Evolutionary conservation across 2,329 filamentous ascomycete species (phyloP), one percentile per base, ranked within the genome.

Genomic region (Metarhizium anisopliae): DNA sequence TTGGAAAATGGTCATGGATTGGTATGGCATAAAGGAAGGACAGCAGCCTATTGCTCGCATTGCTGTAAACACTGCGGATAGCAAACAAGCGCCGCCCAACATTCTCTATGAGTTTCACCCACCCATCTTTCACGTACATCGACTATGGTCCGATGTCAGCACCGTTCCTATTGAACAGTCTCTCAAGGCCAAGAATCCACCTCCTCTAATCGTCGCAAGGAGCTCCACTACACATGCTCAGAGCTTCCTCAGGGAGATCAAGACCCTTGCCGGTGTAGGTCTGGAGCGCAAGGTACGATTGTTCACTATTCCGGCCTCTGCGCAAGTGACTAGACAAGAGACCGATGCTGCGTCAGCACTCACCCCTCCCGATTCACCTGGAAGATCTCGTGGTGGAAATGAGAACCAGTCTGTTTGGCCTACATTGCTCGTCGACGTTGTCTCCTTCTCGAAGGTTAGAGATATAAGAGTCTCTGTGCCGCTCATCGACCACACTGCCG

Each of bases 71-170:
- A 91, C 87, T 30, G 80, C 84, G 7, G 75, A 61, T 51, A 61
- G 55, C 55, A 58, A 58, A 43, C 58, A 58, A 40, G 59, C 55
- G n/a, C 58, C 59, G 3, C 74, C 82, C 43, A 90, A 95, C 60
- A 73, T 96, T 50, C 77, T 87, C 63, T 95, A 87, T 68, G 94
- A 97, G 71, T 77, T 90, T 45, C 84, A 91, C 64, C 94, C 92
- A 4, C 90, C 90, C 0, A 78, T 96, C 47, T 89, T 96, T 68
- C 90, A 85, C 1, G 78, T 97, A 58, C 84, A 95, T 66, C 90
- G 93, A 61, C 76, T 97, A 2, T 86, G 85, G 68, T 82, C 82
- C 2, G 74, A 79, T 18, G 72, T 77, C 53, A 84, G 78, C 60
- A 79, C 81, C 2, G 71, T 83, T 25, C 74, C 77, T 6, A 74